Base-by-base conservation (phyloP, 2,329 filamentous ascomycete species). In the Botryotinia narcissicola region DNA sequence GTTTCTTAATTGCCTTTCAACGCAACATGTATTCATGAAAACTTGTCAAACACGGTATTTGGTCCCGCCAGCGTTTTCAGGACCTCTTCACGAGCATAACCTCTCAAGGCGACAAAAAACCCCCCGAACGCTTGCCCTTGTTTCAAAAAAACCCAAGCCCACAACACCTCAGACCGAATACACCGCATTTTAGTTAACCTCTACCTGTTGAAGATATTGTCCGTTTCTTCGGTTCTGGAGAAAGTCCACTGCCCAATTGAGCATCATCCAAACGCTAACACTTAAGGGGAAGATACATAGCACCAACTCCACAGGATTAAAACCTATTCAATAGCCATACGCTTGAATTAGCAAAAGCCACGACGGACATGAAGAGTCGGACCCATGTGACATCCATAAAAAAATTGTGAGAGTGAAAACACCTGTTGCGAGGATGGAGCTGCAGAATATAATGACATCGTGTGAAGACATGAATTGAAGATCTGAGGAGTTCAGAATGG, bases 271-370 rank as follows among this genome's bases (percentile, higher is more conserved):
- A n/a, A 29, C 16, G 20, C 66, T 32, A 42, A 68, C 3, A 32
- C 37, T 54, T n/a, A 32, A 42, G 2, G 66, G 35, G 9, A 68
- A 57, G 1, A 57, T 57, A 32, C 66, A 68, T 25, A 68, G 25
- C 32, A 57, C 64, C 35, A 68, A 57, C 35, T 68, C 64, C 25
- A 57, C 64, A 22, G 46, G 64, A 40, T 42, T 57, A n/a, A 68
- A 68, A 12, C 35, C 66, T 20, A 57, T 8, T 16, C 51, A 22
- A 25, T 57, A 22, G 16, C 29, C 64, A n/a, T 40, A 22, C 16
- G 22, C 64, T 42, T 29, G 35, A 29, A 22, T 35, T 32, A 68
- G 8, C 46, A 68, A 29, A 16, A 57, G 35, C 29, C 18, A 29
- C 2, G 35, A 54, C 20, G 35, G 12, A 7, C 18, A 18, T 4